Base-by-base conservation (phyloP, 108 stramenopile genomes). In the Epithemia pelagica region DNA sequence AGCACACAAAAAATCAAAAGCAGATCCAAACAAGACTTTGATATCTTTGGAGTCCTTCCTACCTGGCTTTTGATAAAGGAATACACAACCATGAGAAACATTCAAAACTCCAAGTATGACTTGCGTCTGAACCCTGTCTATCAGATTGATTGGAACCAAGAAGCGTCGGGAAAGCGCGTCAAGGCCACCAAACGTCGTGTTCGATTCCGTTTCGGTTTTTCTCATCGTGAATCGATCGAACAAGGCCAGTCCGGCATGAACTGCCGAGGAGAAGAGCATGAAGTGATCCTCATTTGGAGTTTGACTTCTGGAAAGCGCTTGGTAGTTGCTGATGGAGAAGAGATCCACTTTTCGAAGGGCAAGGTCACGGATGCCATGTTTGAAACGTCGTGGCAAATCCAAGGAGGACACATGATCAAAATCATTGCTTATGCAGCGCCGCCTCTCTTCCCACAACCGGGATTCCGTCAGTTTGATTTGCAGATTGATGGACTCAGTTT, bases 211-310 rank as follows among this genome's bases (percentile, higher is more conserved):
- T 95, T 91, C 76, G 93, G 93, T 0, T 90, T 89, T 75, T 76
- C 90, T 62, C 80, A 88, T 62, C 3, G 37, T 26, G 37, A 69
- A 28, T 78, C 93, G 15, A 64, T 89, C 29, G 68, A 63, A 24
- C 32, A 65, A 27, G 89, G 89, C 19, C 69, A 54, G 27, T 59
- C 73, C 22, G 87, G 89, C 19, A 65, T 66, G 2, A 82, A 94
- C 23, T 88, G 87, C 58, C 83, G 93, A 20, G 93, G 93, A 18
- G 82, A 81, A 53, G 90, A 95, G 68, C 93, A 95, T 70, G 87
- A 95, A 64, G 82, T 95, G 18, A 64, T 68, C 31, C 60, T 91
- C 46, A 75, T 86, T 28, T 95, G 93, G 93, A 75, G 75, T 30
- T 62, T 91, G 52, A 87, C 86, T 8, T 74, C 73, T 27, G 89